Evolutionary conservation across 371 early-diverging fungal genomes (phyloP), one percentile per base, ranked within the genome.

Genomic region (Funneliformis caledonium): DNA sequence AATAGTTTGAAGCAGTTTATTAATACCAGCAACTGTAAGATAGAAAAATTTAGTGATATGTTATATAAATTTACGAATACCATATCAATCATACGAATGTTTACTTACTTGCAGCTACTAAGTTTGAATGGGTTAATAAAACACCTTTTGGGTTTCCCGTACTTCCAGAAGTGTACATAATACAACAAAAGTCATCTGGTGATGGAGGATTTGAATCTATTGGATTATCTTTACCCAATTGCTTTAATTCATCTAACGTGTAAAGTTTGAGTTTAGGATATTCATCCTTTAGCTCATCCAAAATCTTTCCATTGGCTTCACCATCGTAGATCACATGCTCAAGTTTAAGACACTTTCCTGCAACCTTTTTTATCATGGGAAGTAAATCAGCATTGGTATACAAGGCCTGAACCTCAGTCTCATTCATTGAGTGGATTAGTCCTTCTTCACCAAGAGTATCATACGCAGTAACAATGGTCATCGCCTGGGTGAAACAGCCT

Each of bases 121-220:
- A 86, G 83, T 96, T 96, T 72, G 88, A 88, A 85, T 98, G 97
- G n/a, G 93, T 89, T 31, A 97, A 83, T 83, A 95, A 85, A 7
- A 96, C 95, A 81, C 97, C 98, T 87, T 97, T 98, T 60, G 97
- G 95, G 76, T 87, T 89, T 50, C 99, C 99, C 7, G 96, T 95
- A 2, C 96, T 94, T 65, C 98, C 99, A 60, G 96, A 96, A 33
- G 99, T 98, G 86, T 98, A 99, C 91, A 97, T 96, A 85, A 99
- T 94, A 86, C 97, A 92, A 82, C 96, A 95, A 67, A 93, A 82
- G 82, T 95, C 95, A 70, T 95, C 93, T 45, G 91, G 87, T 33
- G 87, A 89, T 16, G 97, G 94, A 16, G 89, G 88, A 19, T 85
- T 84, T 11, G 92, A 88, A 50, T 90, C 91, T n/a, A 82, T 84